Percentiles rank a stretch among this genome's conserved stretches.
Conservation (phyloP, 257 asterid genomes). For the Coffea eugenioides region DNA sequence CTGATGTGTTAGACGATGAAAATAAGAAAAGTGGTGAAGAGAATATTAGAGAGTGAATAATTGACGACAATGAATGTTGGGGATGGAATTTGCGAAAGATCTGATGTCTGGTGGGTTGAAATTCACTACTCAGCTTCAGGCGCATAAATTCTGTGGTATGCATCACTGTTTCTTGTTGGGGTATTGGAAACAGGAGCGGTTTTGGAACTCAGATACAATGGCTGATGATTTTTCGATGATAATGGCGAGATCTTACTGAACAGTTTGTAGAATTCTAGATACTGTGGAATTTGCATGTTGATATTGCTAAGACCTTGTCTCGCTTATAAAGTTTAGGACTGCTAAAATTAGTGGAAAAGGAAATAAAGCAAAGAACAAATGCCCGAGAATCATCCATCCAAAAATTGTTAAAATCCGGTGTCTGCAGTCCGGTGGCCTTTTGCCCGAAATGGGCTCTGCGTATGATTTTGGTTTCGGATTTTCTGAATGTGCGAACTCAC, state of each 20-base stretch:
- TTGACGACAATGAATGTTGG: neutral
- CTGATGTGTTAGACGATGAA: constrained; percentile 36
- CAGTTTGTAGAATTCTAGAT: no score
- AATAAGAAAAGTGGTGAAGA: constrained; percentile 17
- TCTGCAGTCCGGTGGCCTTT: neutral
- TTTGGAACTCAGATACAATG: constrained; percentile 6
- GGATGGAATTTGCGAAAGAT: neutral
- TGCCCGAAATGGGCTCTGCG: no score
- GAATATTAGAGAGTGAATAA: constrained; percentile 16
- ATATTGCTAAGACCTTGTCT: neutral
- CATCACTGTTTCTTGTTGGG: neutral
- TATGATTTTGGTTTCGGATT: no score
- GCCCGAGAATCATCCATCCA: neutral
- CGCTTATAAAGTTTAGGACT: neutral
- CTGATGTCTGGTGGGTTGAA: neutral
- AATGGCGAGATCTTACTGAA: neutral
- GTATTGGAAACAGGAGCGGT: neutral
- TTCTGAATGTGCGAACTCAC: neutral
- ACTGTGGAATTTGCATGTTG: neutral
- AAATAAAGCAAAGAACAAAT: neutral
- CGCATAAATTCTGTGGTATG: constrained; percentile 8
- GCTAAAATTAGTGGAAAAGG: neutral
- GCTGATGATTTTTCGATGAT: neutral
- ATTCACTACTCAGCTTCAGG: neutral
- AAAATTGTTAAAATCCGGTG: no score